phyloP scores from a whole-genome alignment of 352 stramenopile genomes.

The Peronospora destructor region DNA sequence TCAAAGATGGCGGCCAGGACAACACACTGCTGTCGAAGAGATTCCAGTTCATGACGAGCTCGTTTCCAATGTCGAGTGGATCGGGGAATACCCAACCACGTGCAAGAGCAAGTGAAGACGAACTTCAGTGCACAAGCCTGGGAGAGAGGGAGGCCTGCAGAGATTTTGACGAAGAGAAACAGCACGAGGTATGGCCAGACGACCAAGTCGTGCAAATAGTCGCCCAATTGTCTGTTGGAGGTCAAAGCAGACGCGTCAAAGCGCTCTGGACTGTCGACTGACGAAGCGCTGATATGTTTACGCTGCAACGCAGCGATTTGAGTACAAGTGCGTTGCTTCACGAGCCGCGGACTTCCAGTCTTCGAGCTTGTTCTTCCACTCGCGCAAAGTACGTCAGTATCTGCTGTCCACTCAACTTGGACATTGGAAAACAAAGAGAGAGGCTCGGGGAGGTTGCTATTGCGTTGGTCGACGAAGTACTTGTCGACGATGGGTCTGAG shows the following conservation, averaged over 20 bases:
- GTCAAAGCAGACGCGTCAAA: conserved; percentile 3
- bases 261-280: neutral
- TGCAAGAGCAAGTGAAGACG: conserved; percentile 60
- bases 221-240: conserved; percentile 23
- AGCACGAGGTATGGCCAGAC: conserved; percentile 72
- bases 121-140: conserved; percentile 57
- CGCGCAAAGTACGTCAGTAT: conserved; percentile 4
- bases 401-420: conserved; percentile 7
- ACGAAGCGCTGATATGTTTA: conserved; percentile 9
- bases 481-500: conserved; percentile 53
- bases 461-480: conserved; percentile 51
- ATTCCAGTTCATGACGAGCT: conserved; percentile 33
- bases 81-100: conserved; percentile 57
- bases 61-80: conserved; percentile 50
- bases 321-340: conserved; percentile 19
- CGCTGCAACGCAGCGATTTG: conserved; percentile 34
- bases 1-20: conserved; percentile 49
- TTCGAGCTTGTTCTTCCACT: conserved; percentile 11
- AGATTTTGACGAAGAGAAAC: conserved; percentile 45
- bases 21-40: conserved; percentile 44
- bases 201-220: conserved; percentile 63
- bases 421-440: conserved; percentile 17
- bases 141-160: conserved; percentile 33
- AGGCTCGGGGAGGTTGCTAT: conserved; percentile 28
- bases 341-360: conserved; percentile 18